Evolutionary conservation across 139 green algal species (phyloP).

Genomic region (Haematococcus sp.): DNA sequence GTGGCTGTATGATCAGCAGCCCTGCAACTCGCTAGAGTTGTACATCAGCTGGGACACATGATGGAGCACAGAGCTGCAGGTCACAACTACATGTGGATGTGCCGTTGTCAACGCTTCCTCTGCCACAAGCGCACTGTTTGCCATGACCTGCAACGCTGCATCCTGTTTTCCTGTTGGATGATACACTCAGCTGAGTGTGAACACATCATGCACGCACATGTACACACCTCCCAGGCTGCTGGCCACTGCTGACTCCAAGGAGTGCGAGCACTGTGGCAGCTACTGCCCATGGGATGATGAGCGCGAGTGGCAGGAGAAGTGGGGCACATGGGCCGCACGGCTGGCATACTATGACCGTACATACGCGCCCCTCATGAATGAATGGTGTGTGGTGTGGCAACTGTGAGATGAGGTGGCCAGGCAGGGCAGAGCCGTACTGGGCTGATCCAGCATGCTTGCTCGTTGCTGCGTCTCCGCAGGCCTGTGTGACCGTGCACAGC

Average conservation of each 20-base stretch:
- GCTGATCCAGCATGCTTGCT: not conserved
- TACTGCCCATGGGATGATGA: slow-evolving; percentile 54
- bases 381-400: slow-evolving; percentile 33
- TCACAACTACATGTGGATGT: too few species aligned
- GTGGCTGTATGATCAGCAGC: slow-evolving; percentile 5
- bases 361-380: slow-evolving; percentile 43
- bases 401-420: not conserved
- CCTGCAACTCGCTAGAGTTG: too few species aligned
- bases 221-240: slow-evolving; percentile 10
- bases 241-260: slow-evolving; percentile 11
- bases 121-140: too few species aligned
- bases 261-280: slow-evolving; percentile 44
- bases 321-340: slow-evolving; percentile 40
- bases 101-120: too few species aligned
- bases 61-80: too few species aligned
- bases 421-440: not conserved
- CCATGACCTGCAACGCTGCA: too few species aligned
- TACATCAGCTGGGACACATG: too few species aligned
- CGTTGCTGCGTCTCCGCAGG: too few species aligned
- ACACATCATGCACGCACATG: not conserved
- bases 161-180: too few species aligned
- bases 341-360: slow-evolving; percentile 57
- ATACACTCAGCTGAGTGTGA: too few species aligned
- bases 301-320: slow-evolving; percentile 52
- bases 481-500: too few species aligned